These are phyloP conservation scores for Boletus sp. DNA, from an alignment of 768 basidiomycete species.

Conservation along the genomic window DNA sequence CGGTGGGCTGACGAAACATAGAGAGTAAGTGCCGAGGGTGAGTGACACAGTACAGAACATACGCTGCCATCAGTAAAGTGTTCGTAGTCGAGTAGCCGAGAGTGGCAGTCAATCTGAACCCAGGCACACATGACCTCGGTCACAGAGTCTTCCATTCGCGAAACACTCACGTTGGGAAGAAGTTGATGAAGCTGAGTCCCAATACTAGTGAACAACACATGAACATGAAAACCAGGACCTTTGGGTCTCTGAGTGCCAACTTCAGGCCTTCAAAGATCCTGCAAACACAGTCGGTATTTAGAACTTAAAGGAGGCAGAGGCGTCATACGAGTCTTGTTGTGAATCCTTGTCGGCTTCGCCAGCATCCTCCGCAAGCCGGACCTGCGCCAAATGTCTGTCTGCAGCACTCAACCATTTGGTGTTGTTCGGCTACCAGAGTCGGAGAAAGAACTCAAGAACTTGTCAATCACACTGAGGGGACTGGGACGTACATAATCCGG, in stretches of 20 bases:
- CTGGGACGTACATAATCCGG: constrained; percentile 52
- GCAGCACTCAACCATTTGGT: constrained; percentile 53
- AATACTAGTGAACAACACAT: constrained; percentile 52
- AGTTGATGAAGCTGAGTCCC: constrained; percentile 59
- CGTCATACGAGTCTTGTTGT: constrained; percentile 51
- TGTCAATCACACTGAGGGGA: background rate
- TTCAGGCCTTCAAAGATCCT: constrained; percentile 32
- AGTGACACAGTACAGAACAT: constrained; percentile 16
- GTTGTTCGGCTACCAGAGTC: constrained; percentile 47
- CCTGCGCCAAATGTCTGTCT: constrained; percentile 58
- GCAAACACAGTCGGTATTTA: background rate
- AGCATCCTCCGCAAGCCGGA: constrained; percentile 63
- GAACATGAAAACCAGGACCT: constrained; percentile 50
- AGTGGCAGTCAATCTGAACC: constrained; percentile 49
- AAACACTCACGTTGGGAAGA: constrained; percentile 48
- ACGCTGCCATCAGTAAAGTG: constrained; percentile 59
- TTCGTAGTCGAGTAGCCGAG: constrained; percentile 60
- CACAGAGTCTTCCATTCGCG: background rate
- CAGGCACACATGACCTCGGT: background rate
- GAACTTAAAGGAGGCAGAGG: background rate
- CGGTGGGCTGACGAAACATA: constrained; percentile 44
- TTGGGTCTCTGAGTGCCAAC: constrained; percentile 54
- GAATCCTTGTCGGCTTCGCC: constrained; percentile 65
- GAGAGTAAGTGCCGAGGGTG: background rate
- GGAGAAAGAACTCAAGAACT: background rate